These are phyloP conservation scores for Marasmius fiardii DNA, from an alignment of 1,284 basidiomycete species.

Conservation along the genomic window DNA sequence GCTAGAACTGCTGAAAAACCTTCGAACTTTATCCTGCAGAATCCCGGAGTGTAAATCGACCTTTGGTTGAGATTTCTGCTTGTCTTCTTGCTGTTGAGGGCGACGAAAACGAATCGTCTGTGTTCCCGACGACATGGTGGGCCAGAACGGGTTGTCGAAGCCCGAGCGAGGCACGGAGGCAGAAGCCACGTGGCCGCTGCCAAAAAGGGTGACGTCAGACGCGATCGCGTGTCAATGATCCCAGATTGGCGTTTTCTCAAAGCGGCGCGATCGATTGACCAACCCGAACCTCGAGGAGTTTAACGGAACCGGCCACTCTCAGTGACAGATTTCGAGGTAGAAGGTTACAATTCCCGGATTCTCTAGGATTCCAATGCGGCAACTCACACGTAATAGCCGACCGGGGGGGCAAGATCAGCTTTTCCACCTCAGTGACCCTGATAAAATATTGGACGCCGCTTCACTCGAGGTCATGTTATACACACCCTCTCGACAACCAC, in stretches of 20 bases:
- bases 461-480: background rate
- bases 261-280: too few species aligned
- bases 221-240: background rate
- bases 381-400: background rate
- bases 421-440: background rate
- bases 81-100: conserved; percentile 38
- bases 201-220: too few species aligned
- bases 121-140: conserved; percentile 27
- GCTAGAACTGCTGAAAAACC: conserved; percentile 33
- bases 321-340: background rate
- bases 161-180: background rate
- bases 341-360: background rate
- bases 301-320: background rate
- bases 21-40: conserved; percentile 73
- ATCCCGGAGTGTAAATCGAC: conserved; percentile 54
- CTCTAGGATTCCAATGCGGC: background rate
- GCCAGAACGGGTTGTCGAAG: conserved; percentile 2
- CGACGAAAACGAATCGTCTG: conserved; percentile 59
- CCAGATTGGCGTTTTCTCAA: too few species aligned
- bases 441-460: background rate
- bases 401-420: background rate
- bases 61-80: conserved; percentile 26
- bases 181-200: background rate
- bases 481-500: background rate
- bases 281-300: background rate